phyloP scores from a whole-genome alignment of 345 rosid species.

The Citrus hindsii region DNA sequence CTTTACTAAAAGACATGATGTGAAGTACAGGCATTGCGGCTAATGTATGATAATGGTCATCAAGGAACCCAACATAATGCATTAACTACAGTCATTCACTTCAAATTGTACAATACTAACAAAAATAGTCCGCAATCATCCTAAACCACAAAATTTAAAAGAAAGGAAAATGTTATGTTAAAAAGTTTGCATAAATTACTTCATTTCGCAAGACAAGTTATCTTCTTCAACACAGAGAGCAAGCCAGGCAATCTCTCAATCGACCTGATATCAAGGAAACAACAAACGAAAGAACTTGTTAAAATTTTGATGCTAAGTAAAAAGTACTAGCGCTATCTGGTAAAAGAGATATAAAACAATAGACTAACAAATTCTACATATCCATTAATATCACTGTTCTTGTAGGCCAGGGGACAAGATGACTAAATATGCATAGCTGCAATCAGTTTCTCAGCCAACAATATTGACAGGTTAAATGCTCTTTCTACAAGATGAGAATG shows the following conservation, averaged over 20 bases:
- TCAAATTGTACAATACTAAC: neutral
- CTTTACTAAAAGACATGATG: neutral
- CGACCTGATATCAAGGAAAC: conserved; percentile 15
- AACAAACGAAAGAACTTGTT: neutral
- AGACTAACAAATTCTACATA: neutral
- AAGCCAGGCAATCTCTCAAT: conserved; percentile 4
- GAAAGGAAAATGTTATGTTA: neutral
- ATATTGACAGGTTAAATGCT: neutral
- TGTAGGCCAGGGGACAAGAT: neutral
- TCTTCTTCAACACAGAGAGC: conserved; percentile 9
- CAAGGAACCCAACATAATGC: neutral
- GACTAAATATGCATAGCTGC: neutral
- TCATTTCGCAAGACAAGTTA: conserved; percentile 18
- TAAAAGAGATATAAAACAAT: neutral
- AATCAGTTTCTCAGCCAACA: neutral
- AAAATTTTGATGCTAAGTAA: neutral
- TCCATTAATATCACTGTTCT: neutral
- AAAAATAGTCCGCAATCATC: neutral
- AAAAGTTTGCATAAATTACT: conserved; percentile 8
- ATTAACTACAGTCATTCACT: neutral
- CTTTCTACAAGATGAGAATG: neutral
- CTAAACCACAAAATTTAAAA: neutral
- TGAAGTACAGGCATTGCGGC: neutral
- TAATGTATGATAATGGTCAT: neutral
- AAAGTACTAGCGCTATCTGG: neutral